Evolutionary conservation across 495 filamentous ascomycete species (phyloP), one percentile per base, ranked within the genome.

Genomic region (Gamarada debralockiae): DNA sequence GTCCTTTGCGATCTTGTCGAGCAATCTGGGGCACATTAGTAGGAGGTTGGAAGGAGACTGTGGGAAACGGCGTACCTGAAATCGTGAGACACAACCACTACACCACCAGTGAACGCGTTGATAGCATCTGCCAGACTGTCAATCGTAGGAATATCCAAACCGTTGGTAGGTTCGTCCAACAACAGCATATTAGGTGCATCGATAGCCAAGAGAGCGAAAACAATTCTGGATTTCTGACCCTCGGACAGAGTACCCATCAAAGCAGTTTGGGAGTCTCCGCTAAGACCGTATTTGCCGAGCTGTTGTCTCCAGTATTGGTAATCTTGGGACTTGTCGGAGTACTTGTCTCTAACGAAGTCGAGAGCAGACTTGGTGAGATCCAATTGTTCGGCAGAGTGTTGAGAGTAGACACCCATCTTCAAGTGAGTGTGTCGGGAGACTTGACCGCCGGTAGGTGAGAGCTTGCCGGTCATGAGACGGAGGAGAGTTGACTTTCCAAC

Each of bases 291-390:
- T 57, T 83, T 79, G 58, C 93, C 93, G 22, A 99, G 87, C 76
- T 93, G 90, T 73, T 97, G 95, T 63, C 93, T 80, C 93, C 93
- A 99, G 78, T 95, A 99, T 74, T 99, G 93, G 80, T 96, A 96
- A 67, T 99, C 93, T 67, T 99, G 93, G 51, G 80, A 86, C 71
- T 91, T 88, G 59, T 85, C 77, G 53, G 74, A 69, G 74, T 96
- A 96, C 74, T 93, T 96, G 76, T 97, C 93, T 52, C 93, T 84
- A 50, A 97, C 92, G 64, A 99, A 99, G 70, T 99, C 95, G 36
- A 99, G 78, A 12, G 93, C 87, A 24, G 90, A 96, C 76, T 99
- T 99, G 71, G 90, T 97, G 36, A 99, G 77, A 67, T 99, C 93
- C 36, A 99, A 87, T 73, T 97, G 93, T 69, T 99, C 93, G 15